phyloP scores from a whole-genome alignment of 345 rosid species.

The Camelina neglecta region DNA sequence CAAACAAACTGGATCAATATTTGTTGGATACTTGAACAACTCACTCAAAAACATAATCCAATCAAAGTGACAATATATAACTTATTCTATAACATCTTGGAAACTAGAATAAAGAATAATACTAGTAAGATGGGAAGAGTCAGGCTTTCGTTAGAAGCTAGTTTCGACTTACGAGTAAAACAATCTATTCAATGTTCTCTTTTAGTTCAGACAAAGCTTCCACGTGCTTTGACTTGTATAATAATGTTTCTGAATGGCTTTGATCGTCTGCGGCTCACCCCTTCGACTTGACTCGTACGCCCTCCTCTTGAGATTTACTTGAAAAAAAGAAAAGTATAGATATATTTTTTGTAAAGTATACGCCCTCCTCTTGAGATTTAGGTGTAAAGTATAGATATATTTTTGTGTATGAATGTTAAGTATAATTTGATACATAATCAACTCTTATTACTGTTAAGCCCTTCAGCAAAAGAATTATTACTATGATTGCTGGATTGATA shows the following conservation, averaged over 20 bases:
- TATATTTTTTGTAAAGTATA: not conserved
- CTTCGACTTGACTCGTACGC: not conserved
- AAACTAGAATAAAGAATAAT: not conserved
- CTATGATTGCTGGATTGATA: not conserved
- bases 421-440: not conserved
- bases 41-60: not conserved
- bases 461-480: not conserved
- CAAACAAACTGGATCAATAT: too few species aligned
- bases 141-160: not conserved
- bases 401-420: not conserved
- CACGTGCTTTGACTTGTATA: slow-evolving; percentile 8
- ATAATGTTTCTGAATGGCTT: not conserved
- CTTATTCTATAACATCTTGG: not conserved
- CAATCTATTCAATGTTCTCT: slow-evolving; percentile 26
- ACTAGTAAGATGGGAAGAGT: not conserved
- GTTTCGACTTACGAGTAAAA: slow-evolving; percentile 27
- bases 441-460: too few species aligned
- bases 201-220: slow-evolving; percentile 34
- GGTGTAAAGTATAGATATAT: too few species aligned
- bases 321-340: not conserved
- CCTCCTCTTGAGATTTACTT: not conserved
- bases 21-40: not conserved
- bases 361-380: too few species aligned
- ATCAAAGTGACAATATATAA: not conserved
- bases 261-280: slow-evolving; percentile 8